Base-by-base conservation (phyloP, 768 basidiomycete genomes). In the Serendipita indica region DNA sequence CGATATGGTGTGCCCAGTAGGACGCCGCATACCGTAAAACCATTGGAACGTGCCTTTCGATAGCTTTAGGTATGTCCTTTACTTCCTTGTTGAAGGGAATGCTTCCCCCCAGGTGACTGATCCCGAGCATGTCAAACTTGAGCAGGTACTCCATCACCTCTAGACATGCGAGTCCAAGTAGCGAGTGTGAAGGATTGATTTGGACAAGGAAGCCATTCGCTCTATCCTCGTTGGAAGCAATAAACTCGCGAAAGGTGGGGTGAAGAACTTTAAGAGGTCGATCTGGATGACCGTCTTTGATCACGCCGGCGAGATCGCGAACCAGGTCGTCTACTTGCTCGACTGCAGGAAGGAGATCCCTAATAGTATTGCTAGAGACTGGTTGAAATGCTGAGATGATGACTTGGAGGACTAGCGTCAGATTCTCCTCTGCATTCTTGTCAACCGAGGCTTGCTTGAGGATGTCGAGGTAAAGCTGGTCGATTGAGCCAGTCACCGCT, bases 261-360 rank as follows among this genome's bases (percentile, higher is more conserved):
- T 54, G 49, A 22, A 54, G 49, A 20, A 54, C 49, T 30, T 54
- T 54, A 28, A 54, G 22, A 16, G 49, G 49, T 30, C 49, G 49
- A 30, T 54, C 49, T 28, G 49, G 49, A 54, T 54, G 22, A 10
- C 49, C 49, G 25, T 54, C 49, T 28, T 54, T 54, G 12, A 54
- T 18, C 10, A 54, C 49, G 12, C 25, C 49, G 4, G 22, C 3
- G 10, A 54, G 32, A 27, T 54, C 49, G 22, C 32, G 49, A 54
- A 54, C 49, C 7, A 54, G 32, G 4, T 33, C 49, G 10, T 54
- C 49, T 10, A 54, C 49, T 7, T 54, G n/a, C 22, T 5, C 25
- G 49, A n/a, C 32, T 28, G 20, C 10, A 12, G 49, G 49, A 28
- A 54, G 32, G n/a, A 54, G n/a, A 20, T n/a, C 22, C 16, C 32